These are phyloP conservation scores for Chlamydomonas urium DNA, from an alignment of 139 green algal genomes.

Conservation along the genomic window DNA sequence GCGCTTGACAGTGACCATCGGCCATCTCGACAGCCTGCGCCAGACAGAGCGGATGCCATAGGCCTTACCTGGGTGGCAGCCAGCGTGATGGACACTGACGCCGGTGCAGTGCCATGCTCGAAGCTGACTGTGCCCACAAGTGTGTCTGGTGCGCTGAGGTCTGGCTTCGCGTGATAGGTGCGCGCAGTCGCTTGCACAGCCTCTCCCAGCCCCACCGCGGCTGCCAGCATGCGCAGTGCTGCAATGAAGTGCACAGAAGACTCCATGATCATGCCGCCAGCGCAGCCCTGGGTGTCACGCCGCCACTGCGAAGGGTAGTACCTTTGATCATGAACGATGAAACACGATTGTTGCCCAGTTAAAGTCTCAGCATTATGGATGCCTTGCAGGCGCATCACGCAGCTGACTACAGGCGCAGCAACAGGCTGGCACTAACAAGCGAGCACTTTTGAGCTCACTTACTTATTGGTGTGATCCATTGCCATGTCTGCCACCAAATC, in stretches of 20 bases:
- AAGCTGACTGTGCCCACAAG: constrained; percentile 32
- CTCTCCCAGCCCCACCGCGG: constrained; percentile 25
- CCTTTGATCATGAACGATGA: constrained; percentile 6
- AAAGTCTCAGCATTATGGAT: neutral
- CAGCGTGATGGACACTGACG: constrained; percentile 37
- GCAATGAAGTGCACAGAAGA: constrained; percentile 51
- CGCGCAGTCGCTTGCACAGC: neutral
- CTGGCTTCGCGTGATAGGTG: constrained; percentile 13
- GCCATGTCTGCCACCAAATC: constrained; percentile 43
- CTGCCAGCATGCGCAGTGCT: constrained; percentile 36
- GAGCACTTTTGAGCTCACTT: neutral
- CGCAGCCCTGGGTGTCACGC: constrained; percentile 37
- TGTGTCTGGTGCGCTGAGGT: constrained; percentile 36
- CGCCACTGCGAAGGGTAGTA: constrained; percentile 54
- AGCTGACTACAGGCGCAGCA: neutral
- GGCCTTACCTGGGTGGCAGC: constrained; percentile 23
- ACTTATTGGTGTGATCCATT: constrained; percentile 47
- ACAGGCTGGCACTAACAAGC: neutral
- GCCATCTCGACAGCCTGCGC: too few species aligned
- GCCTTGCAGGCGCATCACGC: neutral
- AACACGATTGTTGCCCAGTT: neutral
- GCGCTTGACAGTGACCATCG: neutral
- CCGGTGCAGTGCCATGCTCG: constrained; percentile 5
- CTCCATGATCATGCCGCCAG: constrained; percentile 55
- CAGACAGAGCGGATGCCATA: too few species aligned